Base-by-base conservation (phyloP, 2,329 filamentous ascomycete species). In the Dactylellina leptospora region DNA sequence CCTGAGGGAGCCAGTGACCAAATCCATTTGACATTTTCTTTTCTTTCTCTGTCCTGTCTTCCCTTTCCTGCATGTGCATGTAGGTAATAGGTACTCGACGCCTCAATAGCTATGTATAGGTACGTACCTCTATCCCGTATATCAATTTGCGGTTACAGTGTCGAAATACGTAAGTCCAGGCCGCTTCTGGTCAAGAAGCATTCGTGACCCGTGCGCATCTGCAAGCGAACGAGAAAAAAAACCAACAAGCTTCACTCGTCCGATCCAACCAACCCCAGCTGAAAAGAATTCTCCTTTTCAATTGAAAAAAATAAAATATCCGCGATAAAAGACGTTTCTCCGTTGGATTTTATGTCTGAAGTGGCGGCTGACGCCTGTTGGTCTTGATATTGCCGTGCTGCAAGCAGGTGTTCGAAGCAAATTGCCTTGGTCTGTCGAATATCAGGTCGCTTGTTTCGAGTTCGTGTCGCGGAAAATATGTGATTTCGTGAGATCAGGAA, bases 121-220 rank as follows among this genome's bases (percentile, higher is more conserved):
- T 72, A 72, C 68, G 68, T 72, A 72, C 68, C 68, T 71, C 38
- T 38, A 55, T 48, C 28, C 40, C 40, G 40, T 45, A 45, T 28
- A 64, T 64, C 59, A 42, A 42, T 60, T 68, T 53, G 68, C 38
- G 59, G 68, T 64, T 64, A 72, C 59, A 72, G 68, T 64, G 68
- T 72, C 59, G 56, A 72, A 72, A 72, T 72, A 63, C 68, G 68
- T 72, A 72, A 72, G 40, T 72, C 59, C 53, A 63, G 68, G 68
- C 68, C 68, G 68, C 68, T 64, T 72, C 62, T 54, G 68, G 68
- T 54, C 68, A 72, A 72, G 68, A 64, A 72, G 51, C 59, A 64
- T 72, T 60, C 68, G 45, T 64, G 68, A 71, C 68, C 68, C 59
- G 59, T 72, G 68, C 59, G 68, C 68, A 64, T 63, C 68, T 72